Percentiles rank a stretch among this genome's conserved stretches.
Evolutionary conservation across 164 flowering plant genomes (phyloP).

Genomic region (Berberis thunbergii): DNA sequence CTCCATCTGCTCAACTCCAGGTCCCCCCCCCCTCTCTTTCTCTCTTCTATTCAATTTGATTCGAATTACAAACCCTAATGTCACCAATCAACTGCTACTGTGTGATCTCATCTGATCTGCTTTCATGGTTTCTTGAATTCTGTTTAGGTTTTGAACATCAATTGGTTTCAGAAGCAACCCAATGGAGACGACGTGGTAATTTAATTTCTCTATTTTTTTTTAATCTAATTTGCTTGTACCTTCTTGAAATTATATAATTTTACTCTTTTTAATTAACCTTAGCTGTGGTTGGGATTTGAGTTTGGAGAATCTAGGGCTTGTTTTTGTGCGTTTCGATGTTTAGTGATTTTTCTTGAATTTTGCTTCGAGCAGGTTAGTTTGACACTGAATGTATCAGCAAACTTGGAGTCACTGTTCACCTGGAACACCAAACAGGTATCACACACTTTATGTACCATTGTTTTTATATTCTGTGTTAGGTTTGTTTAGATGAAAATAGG

Average conservation of each 20-base stretch:
- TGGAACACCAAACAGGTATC: constrained; percentile 97
- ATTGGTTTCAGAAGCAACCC: constrained; percentile 81
- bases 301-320: not conserved
- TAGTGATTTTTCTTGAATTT: not conserved
- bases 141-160: constrained; percentile 60
- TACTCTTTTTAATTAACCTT: not conserved
- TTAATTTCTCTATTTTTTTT: not conserved
- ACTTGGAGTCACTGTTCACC: constrained; percentile 76
- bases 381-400: constrained; percentile 67
- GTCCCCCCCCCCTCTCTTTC: constrained; percentile 18
- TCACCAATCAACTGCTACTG: not conserved
- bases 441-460: not conserved
- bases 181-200: constrained; percentile 83
- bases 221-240: not conserved
- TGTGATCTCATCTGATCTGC: not conserved
- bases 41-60: too few relatives aligned
- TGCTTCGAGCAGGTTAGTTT: constrained; percentile 60
- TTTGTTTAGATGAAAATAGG: not conserved
- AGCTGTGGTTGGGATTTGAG: too few relatives aligned
- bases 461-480: not conserved
- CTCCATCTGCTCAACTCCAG: constrained; percentile 63
- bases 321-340: too few relatives aligned
- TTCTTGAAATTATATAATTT: too few relatives aligned
- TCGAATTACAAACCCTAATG: not conserved
- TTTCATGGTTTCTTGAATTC: constrained; percentile 1